Percentiles rank a stretch among this genome's conserved stretches.
Evolutionary conservation across 2,329 filamentous ascomycete species (phyloP).

Genomic region (Capronia coronata): DNA sequence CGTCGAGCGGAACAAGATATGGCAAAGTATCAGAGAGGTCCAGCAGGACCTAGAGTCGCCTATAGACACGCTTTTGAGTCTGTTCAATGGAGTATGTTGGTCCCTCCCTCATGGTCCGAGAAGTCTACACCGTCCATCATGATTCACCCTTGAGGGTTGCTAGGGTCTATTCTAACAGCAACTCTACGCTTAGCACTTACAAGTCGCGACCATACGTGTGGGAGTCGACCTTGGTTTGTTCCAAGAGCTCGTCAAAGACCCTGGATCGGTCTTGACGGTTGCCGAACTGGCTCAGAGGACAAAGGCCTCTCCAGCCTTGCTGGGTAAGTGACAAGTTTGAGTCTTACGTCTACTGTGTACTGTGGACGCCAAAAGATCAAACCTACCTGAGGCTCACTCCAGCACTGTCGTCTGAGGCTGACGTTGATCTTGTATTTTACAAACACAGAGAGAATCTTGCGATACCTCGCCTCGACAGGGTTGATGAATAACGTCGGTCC

Average conservation of each 20-base stretch:
- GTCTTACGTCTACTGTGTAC: not conserved
- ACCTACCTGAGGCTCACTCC: no score
- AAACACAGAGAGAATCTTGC: constrained; percentile 24
- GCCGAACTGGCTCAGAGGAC: constrained; percentile 15
- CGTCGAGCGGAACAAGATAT: constrained; percentile 22
- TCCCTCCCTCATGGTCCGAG: not conserved
- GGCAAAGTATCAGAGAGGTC: constrained; percentile 24
- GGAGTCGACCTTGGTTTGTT: constrained; percentile 28
- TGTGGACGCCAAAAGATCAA: no score
- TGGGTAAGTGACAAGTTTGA: constrained; percentile 16
- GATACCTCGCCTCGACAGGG: constrained; percentile 28
- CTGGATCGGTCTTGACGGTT: constrained; percentile 15
- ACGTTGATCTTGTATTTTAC: not conserved
- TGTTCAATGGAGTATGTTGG: constrained; percentile 3
- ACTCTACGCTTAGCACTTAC: constrained; percentile 16
- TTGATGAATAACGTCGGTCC: constrained; percentile 15
- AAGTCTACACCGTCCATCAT: no score
- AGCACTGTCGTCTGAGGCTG: no score
- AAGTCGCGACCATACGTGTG: constrained; percentile 19
- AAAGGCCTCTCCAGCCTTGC: constrained; percentile 17
- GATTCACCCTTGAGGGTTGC: no score
- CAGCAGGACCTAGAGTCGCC: constrained; percentile 24
- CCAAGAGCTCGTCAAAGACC: constrained; percentile 6
- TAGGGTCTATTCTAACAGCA: no score
- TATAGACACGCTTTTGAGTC: constrained; percentile 14